phyloP scores from a whole-genome alignment of 1,284 basidiomycete species.

The Ganoderma boninense region DNA sequence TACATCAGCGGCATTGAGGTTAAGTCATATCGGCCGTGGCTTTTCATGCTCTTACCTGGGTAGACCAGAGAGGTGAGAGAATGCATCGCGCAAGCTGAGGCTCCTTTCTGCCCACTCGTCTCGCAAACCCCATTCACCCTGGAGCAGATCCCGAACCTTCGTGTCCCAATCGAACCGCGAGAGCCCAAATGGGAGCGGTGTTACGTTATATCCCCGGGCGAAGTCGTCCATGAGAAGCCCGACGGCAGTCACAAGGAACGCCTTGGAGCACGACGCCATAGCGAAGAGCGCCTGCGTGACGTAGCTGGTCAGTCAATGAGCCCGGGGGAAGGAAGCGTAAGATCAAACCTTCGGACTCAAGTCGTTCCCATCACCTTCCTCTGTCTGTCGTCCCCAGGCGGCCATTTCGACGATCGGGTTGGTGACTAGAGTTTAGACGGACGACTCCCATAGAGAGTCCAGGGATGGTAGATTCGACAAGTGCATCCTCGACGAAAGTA shows the following conservation, averaged over 20 bases:
- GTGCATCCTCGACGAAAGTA: constrained; percentile 25
- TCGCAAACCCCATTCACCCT: constrained; percentile 47
- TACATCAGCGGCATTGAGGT: not conserved
- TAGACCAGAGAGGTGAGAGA: constrained; percentile 38
- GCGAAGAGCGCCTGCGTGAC: constrained; percentile 46
- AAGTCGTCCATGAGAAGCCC: constrained; percentile 44
- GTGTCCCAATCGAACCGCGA: constrained; percentile 39
- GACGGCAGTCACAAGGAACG: constrained; percentile 48
- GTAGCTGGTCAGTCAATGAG: constrained; percentile 20
- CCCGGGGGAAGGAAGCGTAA: not conserved
- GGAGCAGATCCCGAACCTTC: constrained; percentile 49
- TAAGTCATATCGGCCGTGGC: not conserved
- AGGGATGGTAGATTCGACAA: constrained; percentile 32
- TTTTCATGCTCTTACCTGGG: constrained; percentile 30
- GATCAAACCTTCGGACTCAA: constrained; percentile 41
- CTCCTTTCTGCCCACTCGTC: constrained; percentile 47
- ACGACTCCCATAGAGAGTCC: constrained; percentile 40
- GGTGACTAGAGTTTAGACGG: constrained; percentile 19
- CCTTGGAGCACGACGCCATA: constrained; percentile 56
- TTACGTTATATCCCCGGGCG: constrained; percentile 32
- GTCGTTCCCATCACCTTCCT: constrained; percentile 42
- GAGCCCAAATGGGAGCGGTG: constrained; percentile 28
- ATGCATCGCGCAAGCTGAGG: constrained; percentile 48
- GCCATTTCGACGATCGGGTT: constrained; percentile 33
- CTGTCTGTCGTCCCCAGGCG: constrained; percentile 40